Evolutionary conservation across 2,329 filamentous ascomycete genomes (phyloP).

Genomic region (Curvularia spicifera): DNA sequence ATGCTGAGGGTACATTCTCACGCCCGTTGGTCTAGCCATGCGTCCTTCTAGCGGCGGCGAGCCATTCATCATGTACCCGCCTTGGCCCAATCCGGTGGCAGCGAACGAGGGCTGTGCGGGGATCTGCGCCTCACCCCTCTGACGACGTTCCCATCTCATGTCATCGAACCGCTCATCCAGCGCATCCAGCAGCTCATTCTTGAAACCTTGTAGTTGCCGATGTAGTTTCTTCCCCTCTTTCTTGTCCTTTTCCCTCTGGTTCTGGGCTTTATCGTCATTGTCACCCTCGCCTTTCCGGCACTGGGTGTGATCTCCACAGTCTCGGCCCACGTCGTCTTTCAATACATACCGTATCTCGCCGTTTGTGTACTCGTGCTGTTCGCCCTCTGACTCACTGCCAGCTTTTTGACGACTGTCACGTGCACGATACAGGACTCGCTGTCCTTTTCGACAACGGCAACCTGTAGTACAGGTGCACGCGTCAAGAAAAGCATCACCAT

Average conservation of each 20-base stretch:
- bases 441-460: constrained; percentile 38
- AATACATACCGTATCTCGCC: constrained; percentile 40
- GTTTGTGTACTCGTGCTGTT: constrained; percentile 10
- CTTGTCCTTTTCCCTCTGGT: constrained; percentile 14
- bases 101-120: constrained; percentile 6
- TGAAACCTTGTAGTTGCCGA: constrained; percentile 18
- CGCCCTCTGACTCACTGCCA: constrained; percentile 6
- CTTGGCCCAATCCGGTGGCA: constrained; percentile 7
- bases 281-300: constrained; percentile 17
- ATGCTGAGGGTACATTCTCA: constrained; percentile 16
- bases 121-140: neutral
- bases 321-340: constrained; percentile 33
- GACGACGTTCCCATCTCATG: constrained; percentile 9
- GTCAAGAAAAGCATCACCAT: constrained; percentile 35
- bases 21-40: constrained; percentile 15
- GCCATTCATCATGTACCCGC: constrained; percentile 5
- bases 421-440: constrained; percentile 35
- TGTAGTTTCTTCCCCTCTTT: constrained; percentile 17
- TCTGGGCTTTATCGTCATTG: constrained; percentile 7
- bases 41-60: constrained; percentile 18
- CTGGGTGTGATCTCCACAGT: constrained; percentile 35
- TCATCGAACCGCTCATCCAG: constrained; percentile 19
- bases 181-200: constrained; percentile 24
- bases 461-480: constrained; percentile 40
- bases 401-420: constrained; percentile 1